Base-by-base conservation (phyloP, 2,329 filamentous ascomycete genomes). In the Cladophialophora immunda region DNA sequence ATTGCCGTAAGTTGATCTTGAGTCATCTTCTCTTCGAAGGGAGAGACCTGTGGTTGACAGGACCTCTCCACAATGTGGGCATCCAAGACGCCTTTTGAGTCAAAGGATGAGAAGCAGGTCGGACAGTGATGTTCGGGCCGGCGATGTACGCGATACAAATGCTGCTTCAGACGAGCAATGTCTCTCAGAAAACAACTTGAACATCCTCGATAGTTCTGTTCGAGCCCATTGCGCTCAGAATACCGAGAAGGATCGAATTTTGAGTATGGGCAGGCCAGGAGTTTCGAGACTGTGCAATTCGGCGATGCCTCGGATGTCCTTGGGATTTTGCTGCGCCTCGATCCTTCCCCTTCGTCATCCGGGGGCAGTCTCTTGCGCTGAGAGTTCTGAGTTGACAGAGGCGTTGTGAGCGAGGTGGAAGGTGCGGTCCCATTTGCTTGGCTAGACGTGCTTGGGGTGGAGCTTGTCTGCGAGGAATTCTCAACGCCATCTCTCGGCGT, bases 241-340 rank as follows among this genome's bases (percentile, higher is more conserved):
- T 59, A 65, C 29, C 56, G 54, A 13, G 36, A 19, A 6, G 62
- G 66, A 22, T 70, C 55, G 34, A 41, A 62, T 62, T 68, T 68
- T 15, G 66, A 29, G 77, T 53, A 64, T 79, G 80, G 22, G 78
- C 72, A 32, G 79, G 60, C 17, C 78, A 68, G 64, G 77, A 80
- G 64, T 32, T 15, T 38, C n/a, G 32, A 29, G 3, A 9, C 59
- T 9, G 59, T 38, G 8, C 25, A 4, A 2, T 30, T 27, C 4
- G 59, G 32, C 34, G 47, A 41, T 13, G 3, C 15, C 5, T 25
- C 34, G 7, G 47, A 38, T 4, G n/a, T 3, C 8, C 30, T 25
- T 7, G 59, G 59, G n/a, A 27, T 3, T 54, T 62, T 62, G 11
- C 34, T 54, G 17, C 50, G 32, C 17, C 50, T 41, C 6, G 59